Conservation (phyloP, 1,139 yeast genomes). For the Candida labiduridarum region DNA sequence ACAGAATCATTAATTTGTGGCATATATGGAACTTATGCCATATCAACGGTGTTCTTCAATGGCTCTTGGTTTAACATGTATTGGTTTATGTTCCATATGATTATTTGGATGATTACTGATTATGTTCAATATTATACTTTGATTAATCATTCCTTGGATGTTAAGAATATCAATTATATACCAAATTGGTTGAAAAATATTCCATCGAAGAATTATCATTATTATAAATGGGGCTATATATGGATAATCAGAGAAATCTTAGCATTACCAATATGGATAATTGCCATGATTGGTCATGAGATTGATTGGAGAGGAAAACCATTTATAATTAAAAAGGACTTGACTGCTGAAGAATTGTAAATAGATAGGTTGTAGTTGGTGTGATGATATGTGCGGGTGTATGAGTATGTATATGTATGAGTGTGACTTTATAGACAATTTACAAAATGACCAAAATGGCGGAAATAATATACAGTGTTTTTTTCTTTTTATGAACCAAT, state of each 20-base stretch:
- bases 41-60: constrained; percentile 48
- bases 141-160: constrained; percentile 27
- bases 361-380: background rate
- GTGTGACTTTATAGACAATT: too few relatives aligned
- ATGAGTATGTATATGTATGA: too few relatives aligned
- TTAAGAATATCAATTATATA: constrained; percentile 23
- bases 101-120: constrained; percentile 67
- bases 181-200: constrained; percentile 33
- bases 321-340: constrained; percentile 69
- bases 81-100: constrained; percentile 55
- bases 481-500: too few relatives aligned
- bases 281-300: constrained; percentile 75
- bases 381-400: too few relatives aligned
- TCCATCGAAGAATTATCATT: constrained; percentile 17
- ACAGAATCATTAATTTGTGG: constrained; percentile 79
- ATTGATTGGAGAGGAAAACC: constrained; percentile 86
- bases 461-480: too few relatives aligned
- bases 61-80: constrained; percentile 29
- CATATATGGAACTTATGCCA: constrained; percentile 62
- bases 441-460: too few relatives aligned
- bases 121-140: constrained; percentile 57
- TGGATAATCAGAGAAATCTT: constrained; percentile 74
- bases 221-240: constrained; percentile 30
- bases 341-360: constrained; percentile 69
- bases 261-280: constrained; percentile 84